Evolutionary conservation across 2,329 filamentous ascomycete species (phyloP).

Genomic region (Aspergillus bombycis): DNA sequence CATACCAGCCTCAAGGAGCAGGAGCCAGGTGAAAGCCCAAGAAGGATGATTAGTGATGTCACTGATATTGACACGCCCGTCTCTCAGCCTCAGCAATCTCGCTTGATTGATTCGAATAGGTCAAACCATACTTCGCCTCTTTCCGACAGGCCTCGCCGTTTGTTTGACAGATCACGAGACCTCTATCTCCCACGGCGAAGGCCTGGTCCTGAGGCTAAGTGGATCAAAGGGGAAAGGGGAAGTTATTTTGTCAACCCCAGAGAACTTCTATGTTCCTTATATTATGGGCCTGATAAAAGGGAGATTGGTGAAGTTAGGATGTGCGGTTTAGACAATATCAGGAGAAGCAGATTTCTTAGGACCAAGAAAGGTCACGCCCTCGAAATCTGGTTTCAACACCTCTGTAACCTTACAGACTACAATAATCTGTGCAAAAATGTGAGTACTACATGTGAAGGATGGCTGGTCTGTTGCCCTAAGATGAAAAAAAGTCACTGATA

Average conservation of each 20-base stretch:
- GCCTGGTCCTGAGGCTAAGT: neutral
- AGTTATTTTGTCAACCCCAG: constrained; percentile 25
- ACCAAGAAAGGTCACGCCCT: constrained; percentile 21
- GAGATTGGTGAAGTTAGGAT: constrained; percentile 35
- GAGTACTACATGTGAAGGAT: constrained; percentile 16
- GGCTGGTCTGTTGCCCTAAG: neutral
- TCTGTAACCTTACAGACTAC: constrained; percentile 35
- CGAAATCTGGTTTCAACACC: constrained; percentile 37
- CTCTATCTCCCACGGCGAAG: constrained; percentile 16
- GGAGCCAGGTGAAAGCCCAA: neutral
- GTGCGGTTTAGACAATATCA: constrained; percentile 26
- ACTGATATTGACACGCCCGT: neutral
- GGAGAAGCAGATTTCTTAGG: constrained; percentile 20
- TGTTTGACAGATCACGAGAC: neutral
- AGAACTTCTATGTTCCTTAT: constrained; percentile 34
- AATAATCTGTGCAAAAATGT: constrained; percentile 30
- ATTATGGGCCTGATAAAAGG: constrained; percentile 33
- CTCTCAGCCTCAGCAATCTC: neutral
- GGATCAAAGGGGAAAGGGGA: neutral
- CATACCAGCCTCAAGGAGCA: neutral
- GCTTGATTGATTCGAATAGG: neutral
- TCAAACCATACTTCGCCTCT: neutral
- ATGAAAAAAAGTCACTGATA: neutral
- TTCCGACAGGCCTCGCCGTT: neutral
- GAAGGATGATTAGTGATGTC: neutral